phyloP scores from a whole-genome alignment of 2,329 filamentous ascomycete species.

The Mollisia scopiformis region DNA sequence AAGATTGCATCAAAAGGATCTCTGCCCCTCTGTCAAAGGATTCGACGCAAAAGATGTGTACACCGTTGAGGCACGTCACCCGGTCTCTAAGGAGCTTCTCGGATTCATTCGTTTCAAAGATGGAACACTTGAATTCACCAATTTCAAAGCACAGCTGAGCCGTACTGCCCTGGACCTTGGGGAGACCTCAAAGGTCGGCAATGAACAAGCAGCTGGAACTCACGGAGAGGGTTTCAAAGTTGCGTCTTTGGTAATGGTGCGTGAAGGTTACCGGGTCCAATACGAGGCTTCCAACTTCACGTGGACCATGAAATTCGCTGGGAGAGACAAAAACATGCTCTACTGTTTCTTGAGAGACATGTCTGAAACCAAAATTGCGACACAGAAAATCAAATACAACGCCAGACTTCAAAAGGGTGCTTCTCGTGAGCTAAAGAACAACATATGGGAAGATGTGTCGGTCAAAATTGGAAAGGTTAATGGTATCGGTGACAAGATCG shows the following conservation, averaged over 20 bases:
- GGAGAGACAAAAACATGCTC: slow-evolving; percentile 4
- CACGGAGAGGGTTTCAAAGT: slow-evolving; percentile 37
- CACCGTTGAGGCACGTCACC: slow-evolving; percentile 7
- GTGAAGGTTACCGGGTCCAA: slow-evolving; percentile 22
- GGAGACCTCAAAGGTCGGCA: slow-evolving; percentile 20
- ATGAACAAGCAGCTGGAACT: slow-evolving; percentile 23
- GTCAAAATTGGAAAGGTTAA: slow-evolving; percentile 25
- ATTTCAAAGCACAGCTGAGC: slow-evolving; percentile 28
- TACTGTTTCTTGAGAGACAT: slow-evolving; percentile 18
- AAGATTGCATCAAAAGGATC: not conserved
- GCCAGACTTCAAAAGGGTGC: not conserved
- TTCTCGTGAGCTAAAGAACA: slow-evolving; percentile 2
- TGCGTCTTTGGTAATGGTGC: slow-evolving; percentile 32
- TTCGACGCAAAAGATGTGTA: slow-evolving; percentile 7
- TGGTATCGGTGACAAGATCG: not conserved
- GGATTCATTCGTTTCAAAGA: slow-evolving; percentile 31
- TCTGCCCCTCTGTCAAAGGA: not conserved
- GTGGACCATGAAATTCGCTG: slow-evolving; percentile 28
- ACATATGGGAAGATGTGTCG: slow-evolving; percentile 25
- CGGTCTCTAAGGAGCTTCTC: slow-evolving; percentile 9
- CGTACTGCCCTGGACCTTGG: slow-evolving; percentile 19
- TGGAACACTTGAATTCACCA: slow-evolving; percentile 28
- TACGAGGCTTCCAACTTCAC: slow-evolving; percentile 24
- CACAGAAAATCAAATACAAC: too few species aligned
- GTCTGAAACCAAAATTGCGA: not conserved